phyloP scores from a whole-genome alignment of 495 filamentous ascomycete genomes.

The Darksidea phi region DNA sequence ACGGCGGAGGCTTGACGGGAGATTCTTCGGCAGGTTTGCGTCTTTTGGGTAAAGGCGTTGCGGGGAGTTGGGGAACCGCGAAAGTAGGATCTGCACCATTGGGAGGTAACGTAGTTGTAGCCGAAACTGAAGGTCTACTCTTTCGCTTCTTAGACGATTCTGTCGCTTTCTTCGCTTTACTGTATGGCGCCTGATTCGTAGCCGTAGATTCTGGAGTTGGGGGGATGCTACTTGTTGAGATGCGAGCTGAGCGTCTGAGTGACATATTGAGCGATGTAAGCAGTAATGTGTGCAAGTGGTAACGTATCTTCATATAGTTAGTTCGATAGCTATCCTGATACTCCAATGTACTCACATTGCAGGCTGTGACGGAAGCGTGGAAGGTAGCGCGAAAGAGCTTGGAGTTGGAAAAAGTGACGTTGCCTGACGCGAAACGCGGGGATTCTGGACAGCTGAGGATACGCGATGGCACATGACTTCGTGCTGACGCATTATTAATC shows the following conservation, averaged over 20 bases:
- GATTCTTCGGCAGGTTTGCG: conserved; percentile 21
- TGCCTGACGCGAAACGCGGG: conserved; percentile 11
- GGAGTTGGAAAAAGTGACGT: not conserved
- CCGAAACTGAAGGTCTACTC: conserved; percentile 7
- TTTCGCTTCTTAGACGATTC: conserved; percentile 27
- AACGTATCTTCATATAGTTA: no score
- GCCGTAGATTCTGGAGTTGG: conserved; percentile 2
- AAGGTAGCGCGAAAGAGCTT: conserved; percentile 8
- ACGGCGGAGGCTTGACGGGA: conserved; percentile 5
- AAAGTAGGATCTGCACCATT: conserved; percentile 8
- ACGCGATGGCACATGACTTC: conserved; percentile 33
- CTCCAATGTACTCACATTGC: not conserved
- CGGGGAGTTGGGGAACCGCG: conserved; percentile 13
- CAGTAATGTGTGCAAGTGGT: no score
- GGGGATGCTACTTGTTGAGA: conserved; percentile 5
- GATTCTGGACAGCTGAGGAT: not conserved
- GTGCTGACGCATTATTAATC: conserved; percentile 7
- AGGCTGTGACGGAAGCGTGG: not conserved
- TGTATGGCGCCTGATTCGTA: not conserved
- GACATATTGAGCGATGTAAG: no score
- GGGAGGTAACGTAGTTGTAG: not conserved
- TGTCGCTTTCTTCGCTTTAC: conserved; percentile 2
- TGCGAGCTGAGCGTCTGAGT: not conserved
- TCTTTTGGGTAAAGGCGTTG: conserved; percentile 15
- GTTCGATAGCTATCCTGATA: not conserved